phyloP scores from a whole-genome alignment of 2,329 filamentous ascomycete species.

The Aspergillus terreus region DNA sequence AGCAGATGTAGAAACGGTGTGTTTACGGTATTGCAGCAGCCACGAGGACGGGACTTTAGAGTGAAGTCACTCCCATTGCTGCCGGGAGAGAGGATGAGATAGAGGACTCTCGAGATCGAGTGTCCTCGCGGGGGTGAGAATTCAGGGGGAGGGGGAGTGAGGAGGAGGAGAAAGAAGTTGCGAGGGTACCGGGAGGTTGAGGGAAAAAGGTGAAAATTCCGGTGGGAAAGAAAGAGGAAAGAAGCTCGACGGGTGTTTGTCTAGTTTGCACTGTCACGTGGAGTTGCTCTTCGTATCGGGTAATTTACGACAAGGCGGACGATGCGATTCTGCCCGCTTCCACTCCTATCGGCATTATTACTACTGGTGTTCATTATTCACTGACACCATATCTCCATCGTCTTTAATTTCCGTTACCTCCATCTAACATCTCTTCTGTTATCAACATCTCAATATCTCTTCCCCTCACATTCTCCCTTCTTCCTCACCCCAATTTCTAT shows the following conservation, averaged over 20 bases:
- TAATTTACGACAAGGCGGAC: conserved; percentile 13
- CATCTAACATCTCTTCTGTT: neutral
- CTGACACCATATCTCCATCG: neutral
- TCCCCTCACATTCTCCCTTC: neutral
- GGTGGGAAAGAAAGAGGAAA: conserved; percentile 17
- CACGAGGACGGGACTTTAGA: conserved; percentile 20
- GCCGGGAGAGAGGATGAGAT: conserved; percentile 15
- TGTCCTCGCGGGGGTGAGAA: conserved; percentile 13
- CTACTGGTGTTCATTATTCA: conserved; percentile 6
- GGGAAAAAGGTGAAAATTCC: conserved; percentile 28
- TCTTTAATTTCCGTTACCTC: conserved; percentile 1
- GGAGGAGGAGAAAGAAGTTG: conserved; percentile 1
- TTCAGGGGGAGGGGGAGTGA: conserved; percentile 3
- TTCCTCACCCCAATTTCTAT: neutral
- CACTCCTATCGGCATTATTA: neutral
- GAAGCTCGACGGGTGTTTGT: conserved; percentile 15
- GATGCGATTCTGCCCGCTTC: conserved; percentile 39
- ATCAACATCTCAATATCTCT: neutral
- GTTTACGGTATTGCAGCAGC: conserved; percentile 27
- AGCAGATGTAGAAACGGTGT: conserved; percentile 1
- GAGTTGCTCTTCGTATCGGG: neutral
- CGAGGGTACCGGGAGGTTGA: conserved; percentile 8
- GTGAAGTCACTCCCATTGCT: conserved; percentile 37
- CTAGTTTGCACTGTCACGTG: conserved; percentile 23
- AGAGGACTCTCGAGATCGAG: conserved; percentile 26